phyloP scores from a whole-genome alignment of 2,329 filamentous ascomycete species.

The Fusarium pseudograminearum region DNA sequence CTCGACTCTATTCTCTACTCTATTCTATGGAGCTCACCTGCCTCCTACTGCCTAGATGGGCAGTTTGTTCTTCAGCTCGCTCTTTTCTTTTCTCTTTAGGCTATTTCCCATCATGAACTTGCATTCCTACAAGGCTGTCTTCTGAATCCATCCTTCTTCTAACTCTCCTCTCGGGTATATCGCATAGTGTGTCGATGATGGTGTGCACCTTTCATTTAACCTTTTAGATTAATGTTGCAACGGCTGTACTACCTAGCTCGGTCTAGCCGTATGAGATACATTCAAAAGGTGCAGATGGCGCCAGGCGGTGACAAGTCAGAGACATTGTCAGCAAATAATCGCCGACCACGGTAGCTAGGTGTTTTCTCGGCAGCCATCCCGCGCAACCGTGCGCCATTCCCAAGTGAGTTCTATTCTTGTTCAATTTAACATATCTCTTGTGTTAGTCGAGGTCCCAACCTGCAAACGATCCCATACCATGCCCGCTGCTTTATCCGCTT shows the following conservation, averaged over 20 bases:
- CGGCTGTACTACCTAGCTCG: background rate
- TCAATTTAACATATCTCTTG: background rate
- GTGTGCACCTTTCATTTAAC: slow-evolving; percentile 20
- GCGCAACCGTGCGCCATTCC: slow-evolving; percentile 33
- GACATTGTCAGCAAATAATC: slow-evolving; percentile 23
- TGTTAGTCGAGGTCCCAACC: background rate
- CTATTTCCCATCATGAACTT: slow-evolving; percentile 6
- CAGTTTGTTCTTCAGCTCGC: slow-evolving; percentile 4
- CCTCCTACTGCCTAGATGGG: too few relatives aligned
- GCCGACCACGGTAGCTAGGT: background rate
- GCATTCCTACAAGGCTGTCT: background rate
- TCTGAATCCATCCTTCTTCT: background rate
- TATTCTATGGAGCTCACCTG: background rate
- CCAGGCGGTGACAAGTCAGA: background rate
- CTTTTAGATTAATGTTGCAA: slow-evolving; percentile 17
- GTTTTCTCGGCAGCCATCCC: slow-evolving; percentile 41
- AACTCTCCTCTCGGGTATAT: slow-evolving; percentile 6
- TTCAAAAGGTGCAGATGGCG: background rate
- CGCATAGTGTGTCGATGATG: slow-evolving; percentile 7
- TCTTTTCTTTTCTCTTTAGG: slow-evolving; percentile 10
- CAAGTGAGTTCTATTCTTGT: slow-evolving; percentile 7
- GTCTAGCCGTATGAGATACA: slow-evolving; percentile 8
- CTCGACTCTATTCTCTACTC: background rate
- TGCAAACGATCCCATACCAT: background rate
- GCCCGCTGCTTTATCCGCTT: slow-evolving; percentile 4